Evolutionary conservation across 2,329 filamentous ascomycete genomes (phyloP).

Genomic region (Alternaria solani): DNA sequence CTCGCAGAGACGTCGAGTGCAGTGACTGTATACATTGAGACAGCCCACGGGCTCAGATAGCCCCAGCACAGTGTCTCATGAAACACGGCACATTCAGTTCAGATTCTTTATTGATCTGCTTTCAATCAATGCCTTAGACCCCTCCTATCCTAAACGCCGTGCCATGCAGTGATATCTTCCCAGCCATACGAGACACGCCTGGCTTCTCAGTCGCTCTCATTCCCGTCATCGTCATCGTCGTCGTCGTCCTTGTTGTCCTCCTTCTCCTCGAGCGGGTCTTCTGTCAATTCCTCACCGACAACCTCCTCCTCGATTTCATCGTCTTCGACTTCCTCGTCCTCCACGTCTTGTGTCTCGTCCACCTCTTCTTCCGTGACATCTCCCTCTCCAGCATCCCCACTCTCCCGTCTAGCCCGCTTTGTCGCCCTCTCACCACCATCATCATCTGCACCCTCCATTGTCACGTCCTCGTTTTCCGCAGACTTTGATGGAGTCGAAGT

Average conservation of each 20-base stretch:
- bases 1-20: neutral
- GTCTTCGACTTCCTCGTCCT: conserved; percentile 61
- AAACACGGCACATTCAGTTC: neutral
- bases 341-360: conserved; percentile 54
- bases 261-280: conserved; percentile 55
- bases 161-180: conserved; percentile 33
- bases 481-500: conserved; percentile 7
- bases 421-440: conserved; percentile 58
- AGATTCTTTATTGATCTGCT: neutral
- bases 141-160: conserved; percentile 33
- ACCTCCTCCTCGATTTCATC: conserved; percentile 65
- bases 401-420: conserved; percentile 57
- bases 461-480: conserved; percentile 8
- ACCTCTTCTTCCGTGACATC: conserved; percentile 50
- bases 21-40: neutral
- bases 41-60: neutral
- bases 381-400: conserved; percentile 49
- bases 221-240: conserved; percentile 65
- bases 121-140: neutral
- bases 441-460: conserved; percentile 29
- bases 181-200: neutral
- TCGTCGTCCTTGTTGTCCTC: conserved; percentile 55
- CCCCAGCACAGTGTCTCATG: neutral
- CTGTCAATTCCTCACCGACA: conserved; percentile 59
- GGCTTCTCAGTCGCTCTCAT: conserved; percentile 49